Base-by-base conservation (phyloP, 495 filamentous ascomycete species). In the Neurospora sp. region DNA sequence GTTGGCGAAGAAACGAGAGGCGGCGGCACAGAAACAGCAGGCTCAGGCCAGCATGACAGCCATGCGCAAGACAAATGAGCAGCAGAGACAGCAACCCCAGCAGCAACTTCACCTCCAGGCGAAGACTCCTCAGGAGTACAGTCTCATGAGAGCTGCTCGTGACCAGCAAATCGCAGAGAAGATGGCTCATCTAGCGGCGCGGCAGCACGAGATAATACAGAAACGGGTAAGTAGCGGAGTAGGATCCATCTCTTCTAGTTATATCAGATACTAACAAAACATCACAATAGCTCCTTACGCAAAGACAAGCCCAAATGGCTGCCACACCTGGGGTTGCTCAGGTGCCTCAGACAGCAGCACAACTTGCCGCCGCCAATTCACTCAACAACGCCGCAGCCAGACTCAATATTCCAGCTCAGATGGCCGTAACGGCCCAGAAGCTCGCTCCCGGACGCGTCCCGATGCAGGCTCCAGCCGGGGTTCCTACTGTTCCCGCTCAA, bases 1-100 rank as follows among this genome's bases (percentile, higher is more conserved):
- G 80, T 79, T 96, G 74, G 95, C 95, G 8, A 96, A 97, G 84
- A 98, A 97, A 84, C 87, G 94, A 48, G 96, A 99, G 84, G 91
- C 90, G 6, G 87, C 88, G 48, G 81, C 89, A 35, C 93, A 95
- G 78, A 98, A 98, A 83, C 92, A 95, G 75, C 91, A 94, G 78
- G 92, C 96, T 78, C 88, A 88, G 72, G 90, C 90, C 71, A 87
- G 87, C 41, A 82, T 92, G 44, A 90, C 91, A 71, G 90, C 91
- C 18, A 85, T 90, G 77, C 86, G 92, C 48, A 94, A 94, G 78
- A 87, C 86, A 48, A 91, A 90, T 71, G 92, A 94, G 76, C 82
- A 85, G 5, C 86, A 88, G 69, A 89, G 91, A 73, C 90, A 90
- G 44, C 80, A 81, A 42, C 54, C 54, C 54, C 82, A 85, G 5